Evolutionary conservation across 768 basidiomycete genomes (phyloP), one percentile per base, ranked within the genome.

Genomic region (Rhizopogon vesiculosus): DNA sequence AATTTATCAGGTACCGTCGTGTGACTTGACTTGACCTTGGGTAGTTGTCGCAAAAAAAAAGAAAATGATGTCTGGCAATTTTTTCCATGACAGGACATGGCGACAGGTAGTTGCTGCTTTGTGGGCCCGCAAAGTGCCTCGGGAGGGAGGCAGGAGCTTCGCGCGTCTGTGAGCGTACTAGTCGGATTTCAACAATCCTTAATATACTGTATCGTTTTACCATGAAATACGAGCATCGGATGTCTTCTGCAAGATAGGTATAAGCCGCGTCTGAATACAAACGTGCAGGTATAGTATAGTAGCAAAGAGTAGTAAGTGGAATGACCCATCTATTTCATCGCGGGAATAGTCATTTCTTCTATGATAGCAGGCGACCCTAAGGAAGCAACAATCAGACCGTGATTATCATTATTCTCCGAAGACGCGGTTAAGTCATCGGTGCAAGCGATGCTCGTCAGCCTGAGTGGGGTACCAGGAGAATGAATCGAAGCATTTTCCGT

Each of bases 101-200:
- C 73, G 67, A 66, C 55, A 43, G 54, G 50, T 60, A 41, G 58
- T 57, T 59, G 51, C 45, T 59, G 60, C 61, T 68, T 62, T 58
- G 60, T 69, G 40, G 59, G 57, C 64, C 57, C 55, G 58, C 61
- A 56, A 42, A 56, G 60, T 56, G 67, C 60, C 63, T 66, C 62
- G n/a, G 56, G 48, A 49, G 38, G 60, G 63, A 62, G 60, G 60
- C 56, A 59, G 61, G 67, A 63, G 55, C 61, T 61, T 63, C 59
- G 55, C 50, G 62, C 53, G 73, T 59, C 70, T 66, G 64, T 60
- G 67, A 69, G 67, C 69, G 74, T 76, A 76, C 77, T 77, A 73
- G 76, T 73, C 66, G 85, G 86, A 83, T 88, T 88, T 88, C 87
- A 88, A 88, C 87, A 88, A 87, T 87, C 86, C 85, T 51, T 66